Base-by-base conservation (phyloP, 75 land plant genomes). In the Pinus taeda region DNA sequence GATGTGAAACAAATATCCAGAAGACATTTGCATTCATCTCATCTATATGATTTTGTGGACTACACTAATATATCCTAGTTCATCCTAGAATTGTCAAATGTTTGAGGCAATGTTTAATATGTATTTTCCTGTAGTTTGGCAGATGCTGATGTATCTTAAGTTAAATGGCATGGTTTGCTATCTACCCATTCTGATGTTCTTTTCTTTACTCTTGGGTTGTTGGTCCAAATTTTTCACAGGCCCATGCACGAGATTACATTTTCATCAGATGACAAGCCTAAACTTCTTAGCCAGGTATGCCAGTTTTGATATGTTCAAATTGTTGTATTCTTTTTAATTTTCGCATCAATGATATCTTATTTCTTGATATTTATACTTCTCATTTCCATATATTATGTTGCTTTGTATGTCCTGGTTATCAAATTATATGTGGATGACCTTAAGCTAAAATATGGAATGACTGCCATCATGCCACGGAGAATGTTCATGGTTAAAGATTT, bases 221-320 rank as follows among this genome's bases (percentile, higher is more conserved):
- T 74, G 71, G 57, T 71, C 57, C 33, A 26, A 14, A n/a, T 57
- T 26, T 75, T 53, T 66, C 88, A 84, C 72, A 88, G 91, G 79
- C 95, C 95, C 21, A 91, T 97, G 98, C 94, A 95, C 79, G 99
- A 97, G 81, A 90, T 97, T 55, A 97, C 98, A 24, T 90, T 97
- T 80, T 88, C 99, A 79, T 85, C 98, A 26, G 91, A 93, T 74
- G 99, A 97, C 79, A 97, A 94, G 76, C 99, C 99, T 24, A 97
- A 97, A 80, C 90, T 97, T 71, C 94, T 97, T 8, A 95, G 96
- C 77, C 92, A 93, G 92, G 98, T 97, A 80, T 73, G 59, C 42
- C n/a, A 42, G 53, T 20, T 69, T 18, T n/a, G 13, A 67, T 8
- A 18, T 36, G 18, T 69, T 11, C 24, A n/a, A 49, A 42, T 18